Evolutionary conservation across 208 protist species (phyloP).

Genomic region (Acanthamoeba royreba): DNA sequence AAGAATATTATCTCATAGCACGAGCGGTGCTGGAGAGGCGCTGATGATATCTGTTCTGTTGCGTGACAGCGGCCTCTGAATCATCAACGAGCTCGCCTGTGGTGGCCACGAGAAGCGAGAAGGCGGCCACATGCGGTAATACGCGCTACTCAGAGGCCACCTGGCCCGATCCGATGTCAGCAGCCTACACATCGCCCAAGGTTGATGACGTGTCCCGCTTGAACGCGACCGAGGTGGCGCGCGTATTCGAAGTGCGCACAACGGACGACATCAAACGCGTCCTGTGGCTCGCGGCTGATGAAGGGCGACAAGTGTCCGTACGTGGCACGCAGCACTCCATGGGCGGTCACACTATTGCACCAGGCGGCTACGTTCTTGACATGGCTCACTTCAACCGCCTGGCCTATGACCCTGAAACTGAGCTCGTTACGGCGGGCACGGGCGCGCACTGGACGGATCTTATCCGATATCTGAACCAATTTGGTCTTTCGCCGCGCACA

Average conservation of each 20-base stretch:
- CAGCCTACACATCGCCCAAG: neutral
- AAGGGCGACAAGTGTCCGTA: constrained; percentile 27
- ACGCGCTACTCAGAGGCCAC: neutral
- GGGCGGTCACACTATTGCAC: constrained; percentile 29
- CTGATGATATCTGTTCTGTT: too few species aligned
- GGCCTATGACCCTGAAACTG: neutral
- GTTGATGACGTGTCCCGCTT: constrained; percentile 69
- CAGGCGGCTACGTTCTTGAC: constrained; percentile 58
- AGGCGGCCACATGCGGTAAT: too few species aligned
- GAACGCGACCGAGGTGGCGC: constrained; percentile 51
- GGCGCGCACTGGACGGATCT: constrained; percentile 69
- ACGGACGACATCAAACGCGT: constrained; percentile 53
- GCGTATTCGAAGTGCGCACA: constrained; percentile 46
- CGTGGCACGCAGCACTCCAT: constrained; percentile 56
- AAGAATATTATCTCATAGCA: too few species aligned
- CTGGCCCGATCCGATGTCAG: constrained; percentile 53
- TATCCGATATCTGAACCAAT: constrained; percentile 65
- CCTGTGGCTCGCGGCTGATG: neutral
- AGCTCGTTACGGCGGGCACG: constrained; percentile 46
- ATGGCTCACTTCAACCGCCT: constrained; percentile 56
- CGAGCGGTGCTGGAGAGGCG: too few species aligned
- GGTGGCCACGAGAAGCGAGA: too few species aligned
- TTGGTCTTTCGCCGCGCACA: constrained; percentile 60
- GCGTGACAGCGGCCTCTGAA: too few species aligned
- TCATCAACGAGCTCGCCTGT: too few species aligned